phyloP scores from a whole-genome alignment of 495 filamentous ascomycete genomes.

The Penicillium taxi region DNA sequence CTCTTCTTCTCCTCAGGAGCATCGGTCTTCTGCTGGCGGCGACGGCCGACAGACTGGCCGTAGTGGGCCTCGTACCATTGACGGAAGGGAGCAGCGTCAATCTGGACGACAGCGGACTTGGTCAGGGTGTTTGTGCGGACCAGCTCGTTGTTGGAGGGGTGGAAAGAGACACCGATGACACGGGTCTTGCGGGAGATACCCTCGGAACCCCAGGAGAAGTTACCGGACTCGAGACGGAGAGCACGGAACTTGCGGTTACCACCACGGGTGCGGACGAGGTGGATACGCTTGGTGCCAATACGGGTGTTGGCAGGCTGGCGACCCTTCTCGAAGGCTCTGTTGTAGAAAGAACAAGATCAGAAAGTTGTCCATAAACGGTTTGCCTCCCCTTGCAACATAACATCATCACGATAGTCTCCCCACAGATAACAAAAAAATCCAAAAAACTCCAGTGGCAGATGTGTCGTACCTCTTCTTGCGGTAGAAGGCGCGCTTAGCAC shows the following conservation, averaged over 20 bases:
- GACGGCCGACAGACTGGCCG: slow-evolving; percentile 76
- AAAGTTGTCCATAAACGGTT: slow-evolving; percentile 11
- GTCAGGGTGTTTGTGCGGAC: slow-evolving; percentile 99
- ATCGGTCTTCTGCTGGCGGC: slow-evolving; percentile 75
- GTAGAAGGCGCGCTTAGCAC: slow-evolving; percentile 93
- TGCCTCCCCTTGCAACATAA: too few species aligned
- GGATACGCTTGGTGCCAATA: slow-evolving; percentile 97
- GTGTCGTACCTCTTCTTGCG: slow-evolving; percentile 70
- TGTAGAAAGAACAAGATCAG: slow-evolving; percentile 6
- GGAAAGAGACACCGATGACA: slow-evolving; percentile 95
- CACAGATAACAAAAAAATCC: slow-evolving; percentile 5
- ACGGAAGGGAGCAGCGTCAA: slow-evolving; percentile 96
- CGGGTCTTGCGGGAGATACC: slow-evolving; percentile 95
- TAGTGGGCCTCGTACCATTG: slow-evolving; percentile 99
- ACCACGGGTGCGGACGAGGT: slow-evolving; percentile 96
- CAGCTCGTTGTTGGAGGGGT: slow-evolving; percentile 99
- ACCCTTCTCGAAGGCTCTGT: slow-evolving; percentile 98
- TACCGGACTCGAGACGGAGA: slow-evolving; percentile 96
- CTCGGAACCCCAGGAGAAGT: slow-evolving; percentile 99
- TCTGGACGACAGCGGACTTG: slow-evolving; percentile 94
- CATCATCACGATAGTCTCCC: too few species aligned
- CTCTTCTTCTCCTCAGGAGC: slow-evolving; percentile 77
- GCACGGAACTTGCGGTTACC: slow-evolving; percentile 99
- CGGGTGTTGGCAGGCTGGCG: slow-evolving; percentile 98
- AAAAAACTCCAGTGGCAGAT: slow-evolving; percentile 12